These are phyloP conservation scores for Trichoderma aggressivum DNA, from an alignment of 2,329 filamentous ascomycete species.

Conservation along the genomic window DNA sequence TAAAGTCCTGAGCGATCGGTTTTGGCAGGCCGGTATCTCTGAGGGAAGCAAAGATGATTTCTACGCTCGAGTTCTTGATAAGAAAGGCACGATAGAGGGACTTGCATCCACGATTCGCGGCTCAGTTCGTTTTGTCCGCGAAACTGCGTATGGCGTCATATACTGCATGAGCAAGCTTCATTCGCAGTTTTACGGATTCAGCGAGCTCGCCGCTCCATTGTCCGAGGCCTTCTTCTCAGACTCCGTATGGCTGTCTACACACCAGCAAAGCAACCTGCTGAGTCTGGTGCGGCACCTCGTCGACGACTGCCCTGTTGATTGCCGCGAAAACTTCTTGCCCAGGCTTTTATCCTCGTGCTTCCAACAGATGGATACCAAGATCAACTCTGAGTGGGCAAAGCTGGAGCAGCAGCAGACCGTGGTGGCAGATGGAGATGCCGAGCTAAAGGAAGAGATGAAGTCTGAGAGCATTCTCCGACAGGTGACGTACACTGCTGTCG, in stretches of 20 bases:
- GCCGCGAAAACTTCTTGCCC: slow-evolving; percentile 76
- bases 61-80: slow-evolving; percentile 84
- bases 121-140: slow-evolving; percentile 81
- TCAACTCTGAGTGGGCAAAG: slow-evolving; percentile 80
- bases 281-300: slow-evolving; percentile 86
- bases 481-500: slow-evolving; percentile 85
- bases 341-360: slow-evolving; percentile 80
- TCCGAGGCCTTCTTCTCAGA: slow-evolving; percentile 82
- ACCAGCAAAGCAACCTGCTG: slow-evolving; percentile 90
- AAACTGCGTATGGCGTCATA: slow-evolving; percentile 90
- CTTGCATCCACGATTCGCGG: slow-evolving; percentile 91
- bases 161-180: slow-evolving; percentile 89
- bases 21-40: slow-evolving; percentile 98
- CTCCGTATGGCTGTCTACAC: slow-evolving; percentile 77
- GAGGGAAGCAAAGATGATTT: slow-evolving; percentile 95
- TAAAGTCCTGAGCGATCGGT: slow-evolving; percentile 85
- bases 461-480: slow-evolving; percentile 92
- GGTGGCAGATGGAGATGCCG: slow-evolving; percentile 68
- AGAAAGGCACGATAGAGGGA: slow-evolving; percentile 85
- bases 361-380: slow-evolving; percentile 80
- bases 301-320: slow-evolving; percentile 81
- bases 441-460: slow-evolving; percentile 92
- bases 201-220: slow-evolving; percentile 76
- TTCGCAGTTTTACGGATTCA: slow-evolving; percentile 85
- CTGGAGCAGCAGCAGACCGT: slow-evolving; percentile 62